These are phyloP conservation scores for Deinandra increscens DNA, from an alignment of 129 eudicot species.

Conservation along the genomic window DNA sequence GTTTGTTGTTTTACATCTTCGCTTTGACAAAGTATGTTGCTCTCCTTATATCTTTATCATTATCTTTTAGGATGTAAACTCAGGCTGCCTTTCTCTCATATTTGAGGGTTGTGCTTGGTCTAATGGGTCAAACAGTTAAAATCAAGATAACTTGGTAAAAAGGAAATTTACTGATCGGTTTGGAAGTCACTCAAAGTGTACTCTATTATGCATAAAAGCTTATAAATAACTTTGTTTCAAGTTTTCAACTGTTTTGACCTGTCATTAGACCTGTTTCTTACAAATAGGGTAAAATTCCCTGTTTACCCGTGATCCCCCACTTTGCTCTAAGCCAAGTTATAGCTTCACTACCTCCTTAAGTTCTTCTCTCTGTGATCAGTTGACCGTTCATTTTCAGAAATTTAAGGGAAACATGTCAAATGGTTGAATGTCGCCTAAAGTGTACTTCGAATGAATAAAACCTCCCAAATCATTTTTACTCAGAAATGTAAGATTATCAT, in stretches of 20 bases:
- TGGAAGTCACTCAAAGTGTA: neutral
- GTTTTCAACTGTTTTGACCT: no score
- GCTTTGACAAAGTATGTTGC: conserved; percentile 81
- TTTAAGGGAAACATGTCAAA: neutral
- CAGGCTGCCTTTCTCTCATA: neutral
- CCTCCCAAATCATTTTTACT: neutral
- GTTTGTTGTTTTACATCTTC: conserved; percentile 87
- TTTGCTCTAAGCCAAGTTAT: no score
- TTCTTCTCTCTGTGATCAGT: neutral
- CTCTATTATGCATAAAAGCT: neutral
- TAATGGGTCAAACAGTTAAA: neutral
- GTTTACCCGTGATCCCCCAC: neutral
- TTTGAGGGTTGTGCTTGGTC: neutral
- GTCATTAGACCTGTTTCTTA: neutral
- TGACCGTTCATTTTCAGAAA: no score
- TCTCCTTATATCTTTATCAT: neutral
- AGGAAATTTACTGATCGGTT: neutral
- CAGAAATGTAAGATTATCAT: neutral
- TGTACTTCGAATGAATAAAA: neutral
- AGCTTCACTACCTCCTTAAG: neutral
- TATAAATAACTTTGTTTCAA: neutral
- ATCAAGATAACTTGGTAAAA: neutral
- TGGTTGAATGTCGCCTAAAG: neutral
- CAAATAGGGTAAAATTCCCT: neutral
- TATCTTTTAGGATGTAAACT: conserved; percentile 9